A percentile compares a stretch with the other conserved stretches of the same genome.
These are phyloP conservation scores for Alternaria infectoria DNA, from an alignment of 2,329 filamentous ascomycete genomes.

Conservation along the genomic window DNA sequence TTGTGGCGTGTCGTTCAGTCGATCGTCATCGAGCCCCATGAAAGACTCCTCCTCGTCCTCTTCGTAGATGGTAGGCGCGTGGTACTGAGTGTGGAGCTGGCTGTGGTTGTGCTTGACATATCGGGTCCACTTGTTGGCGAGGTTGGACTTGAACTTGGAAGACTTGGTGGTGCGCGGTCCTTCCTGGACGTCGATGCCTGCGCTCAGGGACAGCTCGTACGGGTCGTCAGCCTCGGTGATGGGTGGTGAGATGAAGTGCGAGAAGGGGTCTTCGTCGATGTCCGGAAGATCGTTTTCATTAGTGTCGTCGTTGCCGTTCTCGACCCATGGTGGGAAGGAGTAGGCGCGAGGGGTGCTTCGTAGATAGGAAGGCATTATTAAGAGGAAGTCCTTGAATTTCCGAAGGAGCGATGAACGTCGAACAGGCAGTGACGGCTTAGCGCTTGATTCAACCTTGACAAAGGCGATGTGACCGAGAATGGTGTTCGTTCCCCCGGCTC, in stretches of 20 bases:
- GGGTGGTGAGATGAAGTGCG: constrained; percentile 52
- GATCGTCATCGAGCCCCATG: constrained; percentile 46
- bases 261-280: constrained; percentile 53
- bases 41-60: constrained; percentile 45
- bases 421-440: constrained; percentile 28
- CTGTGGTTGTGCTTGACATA: constrained; percentile 47
- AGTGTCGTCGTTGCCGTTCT: constrained; percentile 31
- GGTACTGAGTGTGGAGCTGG: constrained; percentile 42
- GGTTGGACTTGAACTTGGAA: constrained; percentile 47
- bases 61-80: constrained; percentile 32
- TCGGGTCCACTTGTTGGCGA: constrained; percentile 50
- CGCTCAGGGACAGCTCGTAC: constrained; percentile 47
- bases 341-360: constrained; percentile 37
- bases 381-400: constrained; percentile 31
- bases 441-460: constrained; percentile 35
- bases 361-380: constrained; percentile 45
- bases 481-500: constrained; percentile 32
- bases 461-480: constrained; percentile 26
- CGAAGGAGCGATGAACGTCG: constrained; percentile 28
- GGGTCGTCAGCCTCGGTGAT: constrained; percentile 51
- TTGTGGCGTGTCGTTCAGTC: constrained; percentile 40
- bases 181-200: constrained; percentile 46
- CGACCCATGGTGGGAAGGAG: constrained; percentile 45
- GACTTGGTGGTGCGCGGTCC: constrained; percentile 39
- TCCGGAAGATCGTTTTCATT: constrained; percentile 38